Conservation (phyloP, 306 rosid species). For the Vachellia pachyceras region DNA sequence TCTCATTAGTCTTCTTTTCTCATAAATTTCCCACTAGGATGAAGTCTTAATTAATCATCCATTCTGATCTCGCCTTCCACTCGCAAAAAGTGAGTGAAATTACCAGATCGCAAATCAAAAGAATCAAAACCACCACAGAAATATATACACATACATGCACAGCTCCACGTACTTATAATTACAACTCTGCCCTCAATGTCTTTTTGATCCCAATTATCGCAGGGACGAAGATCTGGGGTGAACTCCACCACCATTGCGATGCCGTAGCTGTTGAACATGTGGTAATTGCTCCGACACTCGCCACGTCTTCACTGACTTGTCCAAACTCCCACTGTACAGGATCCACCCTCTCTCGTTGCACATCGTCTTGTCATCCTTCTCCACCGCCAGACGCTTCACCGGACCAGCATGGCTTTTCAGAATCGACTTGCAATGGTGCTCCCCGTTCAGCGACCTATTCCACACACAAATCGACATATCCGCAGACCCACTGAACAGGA, state of each 20-base stretch:
- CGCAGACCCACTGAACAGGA: conserved; percentile 82
- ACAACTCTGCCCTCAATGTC: conserved; percentile 18
- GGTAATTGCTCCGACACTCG: conserved; percentile 57
- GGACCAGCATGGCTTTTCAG: conserved; percentile 82
- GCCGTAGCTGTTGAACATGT: conserved; percentile 20
- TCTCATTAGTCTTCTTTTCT: not conserved
- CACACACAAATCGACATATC: conserved; percentile 89
- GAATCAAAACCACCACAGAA: not conserved
- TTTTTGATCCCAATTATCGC: conserved; percentile 52
- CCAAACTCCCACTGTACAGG: conserved; percentile 93
- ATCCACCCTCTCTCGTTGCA: conserved; percentile 58
- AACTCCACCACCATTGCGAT: not conserved
- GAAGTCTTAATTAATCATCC: not conserved
- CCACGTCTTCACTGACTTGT: conserved; percentile 92
- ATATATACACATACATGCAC: not conserved
- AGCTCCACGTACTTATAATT: not conserved
- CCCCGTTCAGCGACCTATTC: conserved; percentile 51
- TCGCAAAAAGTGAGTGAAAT: not conserved
- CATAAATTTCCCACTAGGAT: not conserved
- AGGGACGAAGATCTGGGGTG: conserved; percentile 47
- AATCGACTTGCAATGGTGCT: conserved; percentile 60
- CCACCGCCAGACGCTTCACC: conserved; percentile 80
- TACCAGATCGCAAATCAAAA: not conserved
- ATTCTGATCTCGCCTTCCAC: not conserved
- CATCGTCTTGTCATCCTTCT: conserved; percentile 52